Evolutionary conservation across 768 basidiomycete genomes (phyloP).

Genomic region (Leucosporidium creatinivorum): DNA sequence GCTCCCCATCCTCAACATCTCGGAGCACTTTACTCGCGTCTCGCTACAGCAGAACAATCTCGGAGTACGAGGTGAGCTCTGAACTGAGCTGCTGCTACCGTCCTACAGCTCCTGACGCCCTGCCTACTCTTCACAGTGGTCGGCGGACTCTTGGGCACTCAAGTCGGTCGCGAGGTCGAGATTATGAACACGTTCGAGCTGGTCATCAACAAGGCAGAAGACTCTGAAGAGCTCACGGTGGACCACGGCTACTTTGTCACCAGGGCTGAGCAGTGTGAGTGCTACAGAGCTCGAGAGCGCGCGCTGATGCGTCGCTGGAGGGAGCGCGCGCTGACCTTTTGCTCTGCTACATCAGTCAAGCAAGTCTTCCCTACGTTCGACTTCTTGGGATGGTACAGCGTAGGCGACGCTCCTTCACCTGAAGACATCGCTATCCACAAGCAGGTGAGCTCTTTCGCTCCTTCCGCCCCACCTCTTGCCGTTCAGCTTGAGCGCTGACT

Average conservation of each 20-base stretch:
- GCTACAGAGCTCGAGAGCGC: slow-evolving; percentile 18
- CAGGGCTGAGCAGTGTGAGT: slow-evolving; percentile 77
- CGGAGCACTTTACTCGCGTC: slow-evolving; percentile 83
- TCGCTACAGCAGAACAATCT: slow-evolving; percentile 61
- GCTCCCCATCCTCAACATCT: slow-evolving; percentile 90
- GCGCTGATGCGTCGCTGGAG: too few species aligned
- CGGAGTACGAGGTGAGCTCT: slow-evolving; percentile 29
- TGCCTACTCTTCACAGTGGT: slow-evolving; percentile 57
- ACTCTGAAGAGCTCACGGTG: slow-evolving; percentile 49
- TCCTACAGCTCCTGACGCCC: background rate
- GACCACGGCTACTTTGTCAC: slow-evolving; percentile 75
- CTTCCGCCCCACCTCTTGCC: too few species aligned
- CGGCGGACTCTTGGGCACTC: slow-evolving; percentile 87
- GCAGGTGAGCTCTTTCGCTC: slow-evolving; percentile 51
- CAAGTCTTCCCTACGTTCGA: slow-evolving; percentile 97
- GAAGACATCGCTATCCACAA: slow-evolving; percentile 75
- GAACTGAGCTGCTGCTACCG: too few species aligned
- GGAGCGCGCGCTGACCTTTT: background rate
- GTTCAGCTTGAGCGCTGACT: too few species aligned
- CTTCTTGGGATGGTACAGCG: slow-evolving; percentile 96
- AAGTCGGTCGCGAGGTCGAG: slow-evolving; percentile 88
- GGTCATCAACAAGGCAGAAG: slow-evolving; percentile 45
- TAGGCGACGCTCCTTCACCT: slow-evolving; percentile 64
- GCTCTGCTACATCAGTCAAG: slow-evolving; percentile 57
- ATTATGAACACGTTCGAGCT: slow-evolving; percentile 96